These are phyloP conservation scores for Syncephalastrum contaminatum DNA, from an alignment of 371 early-diverging fungal species.

Conservation along the genomic window DNA sequence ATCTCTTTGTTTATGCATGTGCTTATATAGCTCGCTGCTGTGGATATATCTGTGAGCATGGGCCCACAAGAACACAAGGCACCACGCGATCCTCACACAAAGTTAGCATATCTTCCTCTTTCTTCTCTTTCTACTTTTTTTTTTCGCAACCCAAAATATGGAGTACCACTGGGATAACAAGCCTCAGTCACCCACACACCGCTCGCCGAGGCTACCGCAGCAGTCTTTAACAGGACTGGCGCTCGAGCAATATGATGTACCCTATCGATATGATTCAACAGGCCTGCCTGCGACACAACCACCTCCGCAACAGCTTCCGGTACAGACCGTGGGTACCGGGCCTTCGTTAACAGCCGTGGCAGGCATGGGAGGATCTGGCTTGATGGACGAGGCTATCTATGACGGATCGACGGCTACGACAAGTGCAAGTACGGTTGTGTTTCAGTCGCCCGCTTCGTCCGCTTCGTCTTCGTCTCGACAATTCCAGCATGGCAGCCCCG, in stretches of 20 bases:
- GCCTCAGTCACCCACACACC: slow-evolving; percentile 26
- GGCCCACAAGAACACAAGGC: no score
- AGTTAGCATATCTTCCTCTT: neutral
- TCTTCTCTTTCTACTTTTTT: slow-evolving; percentile 3
- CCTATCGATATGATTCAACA: neutral
- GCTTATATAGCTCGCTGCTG: no score
- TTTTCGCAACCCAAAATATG: neutral
- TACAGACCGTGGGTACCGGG: neutral
- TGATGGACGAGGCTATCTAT: neutral
- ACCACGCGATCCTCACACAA: no score
- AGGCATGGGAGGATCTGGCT: neutral
- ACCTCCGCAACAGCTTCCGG: slow-evolving; percentile 3
- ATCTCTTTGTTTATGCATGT: no score
- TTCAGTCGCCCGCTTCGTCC: neutral
- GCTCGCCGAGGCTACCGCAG: slow-evolving; percentile 17
- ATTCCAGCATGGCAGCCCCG: no score
- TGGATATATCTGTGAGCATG: no score
- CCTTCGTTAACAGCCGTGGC: neutral
- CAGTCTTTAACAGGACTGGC: slow-evolving; percentile 9
- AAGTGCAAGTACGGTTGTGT: neutral
- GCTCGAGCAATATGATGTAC: slow-evolving; percentile 6
- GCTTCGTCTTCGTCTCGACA: neutral
- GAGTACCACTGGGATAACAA: slow-evolving; percentile 6
- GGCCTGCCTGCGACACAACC: neutral
- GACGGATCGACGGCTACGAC: slow-evolving; percentile 6